Conservation (phyloP, 1,284 basidiomycete species). For the Pseudozyma thailandica region DNA sequence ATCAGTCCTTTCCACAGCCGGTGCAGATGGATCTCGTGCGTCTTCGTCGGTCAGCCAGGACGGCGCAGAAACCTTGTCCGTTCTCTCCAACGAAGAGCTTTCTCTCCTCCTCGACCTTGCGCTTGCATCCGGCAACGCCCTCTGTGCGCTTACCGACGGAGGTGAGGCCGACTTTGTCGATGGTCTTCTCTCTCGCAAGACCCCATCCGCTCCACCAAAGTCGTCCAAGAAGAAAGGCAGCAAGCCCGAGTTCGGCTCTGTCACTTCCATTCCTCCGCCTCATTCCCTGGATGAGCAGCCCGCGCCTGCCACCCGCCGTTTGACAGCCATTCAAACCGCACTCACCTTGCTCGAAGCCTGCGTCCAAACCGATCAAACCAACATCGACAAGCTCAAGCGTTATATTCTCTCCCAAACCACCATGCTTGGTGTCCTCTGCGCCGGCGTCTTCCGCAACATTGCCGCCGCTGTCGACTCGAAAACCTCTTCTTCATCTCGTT, state of each 20-base stretch:
- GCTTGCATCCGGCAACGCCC: slow-evolving; percentile 48
- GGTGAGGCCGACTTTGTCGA: slow-evolving; percentile 46
- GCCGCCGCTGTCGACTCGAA: slow-evolving; percentile 33
- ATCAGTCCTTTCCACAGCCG: slow-evolving; percentile 28
- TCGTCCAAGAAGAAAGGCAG: slow-evolving; percentile 34
- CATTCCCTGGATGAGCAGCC: slow-evolving; percentile 39
- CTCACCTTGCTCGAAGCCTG: slow-evolving; percentile 43
- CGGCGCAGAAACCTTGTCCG: slow-evolving; percentile 17
- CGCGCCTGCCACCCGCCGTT: slow-evolving; percentile 25
- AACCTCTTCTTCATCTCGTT: not conserved
- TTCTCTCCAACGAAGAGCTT: slow-evolving; percentile 44
- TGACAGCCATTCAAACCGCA: slow-evolving; percentile 34
- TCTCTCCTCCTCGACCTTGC: slow-evolving; percentile 42
- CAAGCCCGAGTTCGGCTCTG: not conserved
- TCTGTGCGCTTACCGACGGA: slow-evolving; percentile 53
- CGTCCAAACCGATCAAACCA: slow-evolving; percentile 25
- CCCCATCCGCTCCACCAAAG: slow-evolving; percentile 10
- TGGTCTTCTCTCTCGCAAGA: slow-evolving; percentile 32
- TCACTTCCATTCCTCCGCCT: slow-evolving; percentile 3
- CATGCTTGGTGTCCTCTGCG: slow-evolving; percentile 49
- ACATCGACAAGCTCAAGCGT: slow-evolving; percentile 45
- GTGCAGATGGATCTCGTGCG: slow-evolving; percentile 22
- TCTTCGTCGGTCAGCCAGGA: slow-evolving; percentile 9
- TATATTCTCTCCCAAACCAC: slow-evolving; percentile 43
- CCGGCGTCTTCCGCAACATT: slow-evolving; percentile 45